phyloP scores from a whole-genome alignment of 2,329 filamentous ascomycete genomes.

The Exophiala sp. region DNA sequence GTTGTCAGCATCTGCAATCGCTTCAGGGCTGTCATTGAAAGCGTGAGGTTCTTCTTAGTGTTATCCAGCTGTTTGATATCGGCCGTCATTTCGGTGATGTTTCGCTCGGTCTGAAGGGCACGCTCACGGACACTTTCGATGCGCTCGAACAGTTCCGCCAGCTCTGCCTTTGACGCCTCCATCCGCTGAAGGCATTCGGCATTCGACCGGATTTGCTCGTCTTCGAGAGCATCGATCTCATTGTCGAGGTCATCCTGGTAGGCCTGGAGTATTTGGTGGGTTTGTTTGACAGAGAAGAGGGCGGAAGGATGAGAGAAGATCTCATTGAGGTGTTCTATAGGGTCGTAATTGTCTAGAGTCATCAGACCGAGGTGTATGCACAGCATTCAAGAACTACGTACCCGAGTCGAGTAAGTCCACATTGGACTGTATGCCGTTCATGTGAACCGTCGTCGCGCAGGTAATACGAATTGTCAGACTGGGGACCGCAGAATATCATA shows the following conservation, averaged over 20 bases:
- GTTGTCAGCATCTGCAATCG: conserved; percentile 97
- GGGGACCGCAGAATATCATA: conserved; percentile 1
- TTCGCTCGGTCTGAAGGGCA: conserved; percentile 86
- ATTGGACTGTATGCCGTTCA: conserved; percentile 27
- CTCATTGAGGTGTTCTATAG: conserved; percentile 85
- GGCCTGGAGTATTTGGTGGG: conserved; percentile 67
- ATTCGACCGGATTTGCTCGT: conserved; percentile 76
- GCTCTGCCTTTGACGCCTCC: conserved; percentile 82
- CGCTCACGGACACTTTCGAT: conserved; percentile 89
- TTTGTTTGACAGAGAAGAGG: conserved; percentile 69
- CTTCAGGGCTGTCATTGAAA: conserved; percentile 97
- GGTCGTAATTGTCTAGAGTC: conserved; percentile 73
- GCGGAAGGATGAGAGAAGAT: conserved; percentile 89
- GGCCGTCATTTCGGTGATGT: conserved; percentile 97
- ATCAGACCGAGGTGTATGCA: conserved; percentile 1
- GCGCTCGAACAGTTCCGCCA: conserved; percentile 85
- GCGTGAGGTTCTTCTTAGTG: conserved; percentile 92
- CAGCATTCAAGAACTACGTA: conserved; percentile 23
- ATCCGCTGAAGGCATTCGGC: conserved; percentile 87
- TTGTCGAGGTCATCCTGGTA: conserved; percentile 80
- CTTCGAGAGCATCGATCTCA: conserved; percentile 70
- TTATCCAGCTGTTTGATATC: conserved; percentile 97
- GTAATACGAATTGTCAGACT: background rate
- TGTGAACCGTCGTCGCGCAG: conserved; percentile 8
- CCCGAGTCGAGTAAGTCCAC: conserved; percentile 45